Evolutionary conservation across 2,329 filamentous ascomycete genomes (phyloP).

Genomic region (Alternaria burnsii): DNA sequence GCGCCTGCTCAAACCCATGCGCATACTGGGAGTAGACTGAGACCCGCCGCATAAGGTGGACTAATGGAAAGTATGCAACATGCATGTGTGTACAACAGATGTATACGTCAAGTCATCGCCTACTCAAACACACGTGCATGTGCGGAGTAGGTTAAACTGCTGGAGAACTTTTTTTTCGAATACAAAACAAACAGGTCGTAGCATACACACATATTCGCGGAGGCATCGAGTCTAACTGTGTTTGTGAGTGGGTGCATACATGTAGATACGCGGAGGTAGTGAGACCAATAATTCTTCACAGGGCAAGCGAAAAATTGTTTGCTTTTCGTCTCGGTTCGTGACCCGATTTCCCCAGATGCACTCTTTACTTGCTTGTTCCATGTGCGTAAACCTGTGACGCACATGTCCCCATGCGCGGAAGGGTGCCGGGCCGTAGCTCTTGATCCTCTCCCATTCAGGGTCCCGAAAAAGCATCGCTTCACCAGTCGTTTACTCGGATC

Average conservation of each 20-base stretch:
- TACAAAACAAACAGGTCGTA: too few species aligned
- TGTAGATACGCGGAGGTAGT: too few species aligned
- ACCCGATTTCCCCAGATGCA: not conserved
- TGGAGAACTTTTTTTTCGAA: too few species aligned
- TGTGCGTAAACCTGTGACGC: not conserved
- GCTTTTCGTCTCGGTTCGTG: not conserved
- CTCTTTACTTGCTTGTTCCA: not conserved
- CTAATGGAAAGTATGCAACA: too few species aligned
- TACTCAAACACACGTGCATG: too few species aligned
- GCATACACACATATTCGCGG: not conserved
- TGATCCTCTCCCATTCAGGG: too few species aligned
- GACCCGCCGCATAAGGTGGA: slow-evolving; percentile 17
- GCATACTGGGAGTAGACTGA: slow-evolving; percentile 38
- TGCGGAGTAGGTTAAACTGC: too few species aligned
- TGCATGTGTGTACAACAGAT: too few species aligned
- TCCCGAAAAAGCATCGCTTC: not conserved
- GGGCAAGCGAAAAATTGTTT: not conserved
- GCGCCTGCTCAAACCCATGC: slow-evolving; percentile 19
- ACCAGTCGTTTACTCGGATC: not conserved
- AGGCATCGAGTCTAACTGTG: not conserved
- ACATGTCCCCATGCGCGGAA: not conserved
- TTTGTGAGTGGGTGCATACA: not conserved
- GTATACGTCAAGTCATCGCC: too few species aligned
- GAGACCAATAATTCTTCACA: not conserved
- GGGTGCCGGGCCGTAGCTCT: not conserved